Evolutionary conservation across 257 asterid species (phyloP), one percentile per base, ranked within the genome.

Genomic region (Ocimum tenuiflorum): DNA sequence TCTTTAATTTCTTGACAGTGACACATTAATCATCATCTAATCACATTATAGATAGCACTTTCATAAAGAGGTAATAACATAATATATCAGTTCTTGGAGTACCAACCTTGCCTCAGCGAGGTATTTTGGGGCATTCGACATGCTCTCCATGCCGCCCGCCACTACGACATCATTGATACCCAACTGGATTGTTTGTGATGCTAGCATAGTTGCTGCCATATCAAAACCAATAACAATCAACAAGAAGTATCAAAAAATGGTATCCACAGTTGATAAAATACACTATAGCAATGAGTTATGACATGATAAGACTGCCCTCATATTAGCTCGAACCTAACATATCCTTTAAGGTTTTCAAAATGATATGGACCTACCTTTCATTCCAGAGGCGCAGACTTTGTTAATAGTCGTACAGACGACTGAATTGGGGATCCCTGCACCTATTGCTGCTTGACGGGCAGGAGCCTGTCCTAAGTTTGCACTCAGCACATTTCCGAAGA

Each of bases 401-500:
- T 94, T 94, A 60, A 94, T 73, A 24, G 99, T 79, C 0, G 99
- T 94, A 75, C 97, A 94, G 75, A 88, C 59, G 42, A 94, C 97
- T 18, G 95, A 70, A 77, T 85, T 82, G 5, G 96, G 91, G 59
- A 94, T 85, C 65, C 99, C 97, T 23, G 99, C 97, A 78, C 95
- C 97, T 59, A 94, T 64, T n/a, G 99, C 95, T 3, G 99, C 97
- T 73, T 94, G 99, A 72, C 99, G 85, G 14, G 99, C 99, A 36
- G 99, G 97, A 78, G 97, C 99, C 80, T 94, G 99, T 53, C 99
- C 99, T 78, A 94, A 76, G 70, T 94, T 94, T 63, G 99, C 99
- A 60, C 96, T 90, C 55, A 90, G 97, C 24, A 94, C 99, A 79
- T 94, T 94, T 53, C 97, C 97, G 43, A 94, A 94, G 86, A 81